Evolutionary conservation across 139 green algal genomes (phyloP), one percentile per base, ranked within the genome.

Genomic region (Chlamydomonas asymmetrica): DNA sequence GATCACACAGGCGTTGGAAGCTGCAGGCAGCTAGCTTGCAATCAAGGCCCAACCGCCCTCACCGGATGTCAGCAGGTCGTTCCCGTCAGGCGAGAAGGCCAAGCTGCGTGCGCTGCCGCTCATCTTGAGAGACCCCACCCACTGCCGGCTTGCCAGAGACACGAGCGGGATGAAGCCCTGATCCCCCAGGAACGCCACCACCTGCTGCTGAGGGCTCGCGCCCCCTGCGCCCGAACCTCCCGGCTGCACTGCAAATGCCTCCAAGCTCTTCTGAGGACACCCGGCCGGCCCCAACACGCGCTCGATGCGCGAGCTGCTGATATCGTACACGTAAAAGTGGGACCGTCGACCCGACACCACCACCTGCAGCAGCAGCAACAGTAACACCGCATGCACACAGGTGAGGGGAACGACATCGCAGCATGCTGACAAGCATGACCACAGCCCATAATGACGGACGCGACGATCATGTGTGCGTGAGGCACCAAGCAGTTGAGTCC

Each of bases 301-400:
- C 70, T 97, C 89, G 41, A 95, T 78, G 1, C 25, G 40, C 0
- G 74, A 83, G 0, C 79, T 72, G 16, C 70, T 82, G 38, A 98
- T 63, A 83, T 98, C 94, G 16, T 88, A 92, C 5, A 96, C 52
- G 82, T 98, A 97, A 78, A 96, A 97, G 78, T 89, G 91, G 10
- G 86, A 85, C 16, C 95, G 86, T 1, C 94, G 82, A 6, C 93
- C 94, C 2, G 87, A 64, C 16, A 80, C 87, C 2, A 97, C 74
- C 9, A 96, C 81, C 57, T 81, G 73, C 32, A 34, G 5, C 48
- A 10, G 34, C 61, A 67, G n/a, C n/a, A n/a, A n/a, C n/a, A n/a
- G n/a, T n/a, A n/a, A n/a, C n/a, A n/a, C n/a, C n/a, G n/a, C n/a
- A n/a, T n/a, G n/a, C n/a, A n/a, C n/a, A n/a, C n/a, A n/a, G n/a